A percentile compares a stretch with the other conserved stretches of the same genome.
These are phyloP conservation scores for Scytalidium sp. DNA, from an alignment of 2,329 filamentous ascomycete genomes.

Conservation along the genomic window DNA sequence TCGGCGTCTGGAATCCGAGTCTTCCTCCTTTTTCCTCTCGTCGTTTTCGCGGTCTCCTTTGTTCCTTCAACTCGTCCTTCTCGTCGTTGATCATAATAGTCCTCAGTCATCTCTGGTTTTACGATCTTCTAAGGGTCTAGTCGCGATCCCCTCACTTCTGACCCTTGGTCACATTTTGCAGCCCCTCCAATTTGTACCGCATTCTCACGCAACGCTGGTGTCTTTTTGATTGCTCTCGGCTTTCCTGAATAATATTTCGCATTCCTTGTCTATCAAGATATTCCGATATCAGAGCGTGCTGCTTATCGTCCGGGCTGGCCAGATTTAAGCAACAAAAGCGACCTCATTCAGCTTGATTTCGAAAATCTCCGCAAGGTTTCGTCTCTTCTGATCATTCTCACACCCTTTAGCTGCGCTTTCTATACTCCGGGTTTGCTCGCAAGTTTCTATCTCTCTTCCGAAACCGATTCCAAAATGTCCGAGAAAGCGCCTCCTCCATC, in stretches of 20 bases:
- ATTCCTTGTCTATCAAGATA: slow-evolving; percentile 18
- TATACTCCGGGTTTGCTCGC: slow-evolving; percentile 12
- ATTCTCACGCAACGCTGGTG: background rate
- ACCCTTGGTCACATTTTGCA: background rate
- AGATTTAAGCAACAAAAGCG: slow-evolving; percentile 18
- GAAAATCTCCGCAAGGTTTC: background rate
- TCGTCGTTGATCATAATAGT: slow-evolving; percentile 16
- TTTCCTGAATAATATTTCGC: slow-evolving; percentile 24
- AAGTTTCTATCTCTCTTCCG: slow-evolving; percentile 21
- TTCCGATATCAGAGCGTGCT: slow-evolving; percentile 22
- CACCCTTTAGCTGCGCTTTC: slow-evolving; percentile 2
- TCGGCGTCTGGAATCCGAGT: slow-evolving; percentile 27
- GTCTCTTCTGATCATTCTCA: background rate
- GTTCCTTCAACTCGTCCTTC: slow-evolving; percentile 18
- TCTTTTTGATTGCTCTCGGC: slow-evolving; percentile 1
- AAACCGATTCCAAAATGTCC: slow-evolving; percentile 60
- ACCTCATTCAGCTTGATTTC: slow-evolving; percentile 14
- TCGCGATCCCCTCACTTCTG: slow-evolving; percentile 5
- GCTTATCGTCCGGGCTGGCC: slow-evolving; percentile 28
- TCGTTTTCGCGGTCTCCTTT: slow-evolving; percentile 23
- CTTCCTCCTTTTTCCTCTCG: slow-evolving; percentile 28
- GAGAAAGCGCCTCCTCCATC: slow-evolving; percentile 65
- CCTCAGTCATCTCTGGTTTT: slow-evolving; percentile 4
- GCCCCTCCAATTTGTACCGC: background rate
- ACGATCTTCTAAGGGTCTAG: slow-evolving; percentile 4